phyloP scores from a whole-genome alignment of 495 filamentous ascomycete genomes.

The Podospora sp. region DNA sequence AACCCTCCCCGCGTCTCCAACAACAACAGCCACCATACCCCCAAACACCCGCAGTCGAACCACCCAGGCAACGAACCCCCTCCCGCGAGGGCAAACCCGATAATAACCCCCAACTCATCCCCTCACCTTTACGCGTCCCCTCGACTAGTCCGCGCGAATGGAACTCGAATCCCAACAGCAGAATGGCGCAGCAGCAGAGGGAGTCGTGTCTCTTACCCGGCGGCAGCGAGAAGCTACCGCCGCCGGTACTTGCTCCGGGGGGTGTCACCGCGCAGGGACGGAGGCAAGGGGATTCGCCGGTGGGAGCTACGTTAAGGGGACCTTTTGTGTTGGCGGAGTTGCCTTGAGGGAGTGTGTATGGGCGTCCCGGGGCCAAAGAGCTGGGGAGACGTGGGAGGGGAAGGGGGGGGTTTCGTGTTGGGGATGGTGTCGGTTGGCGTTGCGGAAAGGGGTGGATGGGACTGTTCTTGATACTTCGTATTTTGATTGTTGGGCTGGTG shows the following conservation, averaged over 20 bases:
- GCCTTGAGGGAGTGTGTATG: neutral
- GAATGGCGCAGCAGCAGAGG: neutral
- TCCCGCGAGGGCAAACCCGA: neutral
- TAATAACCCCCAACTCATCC: constrained; percentile 6
- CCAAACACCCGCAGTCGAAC: neutral
- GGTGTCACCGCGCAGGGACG: neutral
- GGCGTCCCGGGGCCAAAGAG: too few species aligned
- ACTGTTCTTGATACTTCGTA: too few species aligned
- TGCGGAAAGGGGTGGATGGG: too few species aligned
- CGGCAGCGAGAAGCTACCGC: neutral
- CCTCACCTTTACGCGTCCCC: neutral
- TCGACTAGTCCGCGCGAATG: neutral
- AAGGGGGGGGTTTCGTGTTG: neutral
- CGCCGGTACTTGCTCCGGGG: neutral
- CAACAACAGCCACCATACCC: neutral
- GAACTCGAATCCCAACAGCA: neutral
- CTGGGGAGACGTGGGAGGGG: neutral
- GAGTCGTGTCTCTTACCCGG: neutral
- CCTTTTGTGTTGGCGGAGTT: constrained; percentile 14
- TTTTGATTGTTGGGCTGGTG: too few species aligned
- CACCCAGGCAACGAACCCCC: neutral
- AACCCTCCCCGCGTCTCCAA: neutral
- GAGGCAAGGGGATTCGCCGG: neutral
- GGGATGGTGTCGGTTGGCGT: too few species aligned
- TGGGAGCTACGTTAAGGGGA: constrained; percentile 17